A percentile compares a stretch with the other conserved stretches of the same genome.
These are phyloP conservation scores for Capsicum rhomboideum DNA, from an alignment of 257 asterid species.

Conservation along the genomic window DNA sequence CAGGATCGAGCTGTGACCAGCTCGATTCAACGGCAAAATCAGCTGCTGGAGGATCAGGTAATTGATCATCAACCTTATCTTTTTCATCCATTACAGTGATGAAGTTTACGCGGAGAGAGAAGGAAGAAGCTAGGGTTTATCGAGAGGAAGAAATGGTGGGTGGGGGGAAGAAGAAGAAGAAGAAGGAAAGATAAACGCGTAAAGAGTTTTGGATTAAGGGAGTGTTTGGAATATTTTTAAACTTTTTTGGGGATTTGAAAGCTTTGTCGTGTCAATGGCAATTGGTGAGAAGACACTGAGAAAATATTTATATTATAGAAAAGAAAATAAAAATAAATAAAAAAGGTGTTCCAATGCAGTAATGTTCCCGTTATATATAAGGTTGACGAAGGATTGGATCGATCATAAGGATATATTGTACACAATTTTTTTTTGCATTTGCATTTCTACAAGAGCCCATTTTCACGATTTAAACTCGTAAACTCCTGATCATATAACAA, in stretches of 20 bases:
- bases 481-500: too few species aligned
- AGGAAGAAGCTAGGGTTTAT: slow-evolving; percentile 37
- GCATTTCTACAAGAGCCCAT: too few species aligned
- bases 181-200: slow-evolving; percentile 13
- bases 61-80: slow-evolving; percentile 21
- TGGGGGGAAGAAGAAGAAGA: background rate
- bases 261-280: slow-evolving; percentile 8
- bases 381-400: too few species aligned
- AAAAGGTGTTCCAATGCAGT: too few species aligned
- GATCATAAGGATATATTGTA: too few species aligned
- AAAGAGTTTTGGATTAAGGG: background rate
- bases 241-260: background rate
- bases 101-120: slow-evolving; percentile 26
- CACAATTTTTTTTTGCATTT: too few species aligned
- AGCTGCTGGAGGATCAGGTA: too few species aligned
- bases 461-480: too few species aligned
- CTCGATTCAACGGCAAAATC: slow-evolving; percentile 12
- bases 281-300: slow-evolving; percentile 9
- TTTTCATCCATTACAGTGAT: slow-evolving; percentile 18
- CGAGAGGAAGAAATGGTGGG: slow-evolving; percentile 12
- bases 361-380: too few species aligned
- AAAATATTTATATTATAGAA: background rate
- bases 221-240: background rate
- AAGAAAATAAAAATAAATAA: too few species aligned
- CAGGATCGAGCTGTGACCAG: slow-evolving; percentile 28